Base-by-base conservation (phyloP, 306 rosid species). In the Cicer pinnatifidum region DNA sequence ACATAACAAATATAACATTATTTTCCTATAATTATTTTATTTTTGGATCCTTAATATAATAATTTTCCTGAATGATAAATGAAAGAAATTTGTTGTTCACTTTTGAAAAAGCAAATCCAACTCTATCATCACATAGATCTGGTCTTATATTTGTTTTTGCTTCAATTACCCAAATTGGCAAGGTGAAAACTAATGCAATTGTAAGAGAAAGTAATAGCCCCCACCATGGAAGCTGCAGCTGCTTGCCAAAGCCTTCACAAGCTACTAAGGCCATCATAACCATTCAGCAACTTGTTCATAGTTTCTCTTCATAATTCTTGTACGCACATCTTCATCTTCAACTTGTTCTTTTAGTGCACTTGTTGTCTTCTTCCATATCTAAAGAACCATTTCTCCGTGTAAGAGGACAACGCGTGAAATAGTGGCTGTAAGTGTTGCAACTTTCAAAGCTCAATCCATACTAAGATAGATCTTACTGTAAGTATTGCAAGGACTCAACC, bases 181-280 rank as follows among this genome's bases (percentile, higher is more conserved):
- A 82, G 44, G 97, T 90, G 89, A 89, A 90, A 40, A 72, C 4
- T 1, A 89, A 50, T 44, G 97, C 97, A 73, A 90, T 75, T 13
- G 37, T 56, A 28, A 85, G 82, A 8, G 97, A 88, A 12, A 93
- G 41, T n/a, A 93, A 4, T 46, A 93, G 39, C 59, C 98, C 97
- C 98, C 97, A 93, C 87, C 89, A 93, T 41, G 98, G 97, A 38
- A 93, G 80, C 39, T 93, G 98, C 46, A 94, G 96, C 64, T 94
- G 97, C 53, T 81, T 69, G 47, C 75, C 89, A 20, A 89, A 92
- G 41, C 96, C 92, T 84, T 86, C 89, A 66, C 97, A 90, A 37
- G 82, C 75, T 43, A 33, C 16, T 40, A 88, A 59, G 40, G 89
- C 65, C 43, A 90, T 87, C 15, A 52, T 68, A 45, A 84, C 15